Conservation (phyloP, 306 rosid genomes). For the Carpinus fangiana region DNA sequence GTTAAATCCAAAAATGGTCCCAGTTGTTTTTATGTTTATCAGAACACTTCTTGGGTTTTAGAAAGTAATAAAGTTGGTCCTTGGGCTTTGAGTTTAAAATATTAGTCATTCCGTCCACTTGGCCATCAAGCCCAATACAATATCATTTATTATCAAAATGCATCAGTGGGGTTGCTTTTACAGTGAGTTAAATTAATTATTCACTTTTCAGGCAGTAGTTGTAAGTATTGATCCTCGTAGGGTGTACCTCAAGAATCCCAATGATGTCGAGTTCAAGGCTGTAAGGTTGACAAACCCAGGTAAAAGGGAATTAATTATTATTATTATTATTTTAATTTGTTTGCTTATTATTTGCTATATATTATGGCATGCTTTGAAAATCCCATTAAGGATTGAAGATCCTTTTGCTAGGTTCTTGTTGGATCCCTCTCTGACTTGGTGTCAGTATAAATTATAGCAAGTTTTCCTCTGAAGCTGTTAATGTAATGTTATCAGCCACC, state of each 20-base stretch:
- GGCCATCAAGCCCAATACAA: no score
- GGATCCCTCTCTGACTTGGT: neutral
- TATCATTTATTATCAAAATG: neutral
- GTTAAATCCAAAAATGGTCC: no score
- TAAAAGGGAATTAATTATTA: slow-evolving; percentile 11
- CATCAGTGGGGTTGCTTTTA: slow-evolving; percentile 7
- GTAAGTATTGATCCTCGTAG: slow-evolving; percentile 95
- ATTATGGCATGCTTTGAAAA: slow-evolving; percentile 6
- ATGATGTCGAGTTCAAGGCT: slow-evolving; percentile 74
- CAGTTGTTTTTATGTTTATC: no score
- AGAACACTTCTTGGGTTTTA: no score
- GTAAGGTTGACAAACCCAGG: slow-evolving; percentile 62
- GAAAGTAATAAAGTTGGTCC: no score
- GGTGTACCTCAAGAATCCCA: slow-evolving; percentile 65
- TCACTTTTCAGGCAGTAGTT: slow-evolving; percentile 78
- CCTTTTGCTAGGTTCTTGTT: neutral
- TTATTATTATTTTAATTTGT: neutral
- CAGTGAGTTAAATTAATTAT: slow-evolving; percentile 12
- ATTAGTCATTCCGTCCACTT: no score
- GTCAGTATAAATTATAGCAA: neutral
- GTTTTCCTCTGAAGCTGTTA: neutral
- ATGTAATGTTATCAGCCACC: neutral
- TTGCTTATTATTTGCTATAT: slow-evolving; percentile 11
- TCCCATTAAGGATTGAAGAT: neutral
- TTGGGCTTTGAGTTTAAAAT: no score